These are phyloP conservation scores for Boletus speciosus DNA, from an alignment of 768 basidiomycete genomes.

Conservation along the genomic window DNA sequence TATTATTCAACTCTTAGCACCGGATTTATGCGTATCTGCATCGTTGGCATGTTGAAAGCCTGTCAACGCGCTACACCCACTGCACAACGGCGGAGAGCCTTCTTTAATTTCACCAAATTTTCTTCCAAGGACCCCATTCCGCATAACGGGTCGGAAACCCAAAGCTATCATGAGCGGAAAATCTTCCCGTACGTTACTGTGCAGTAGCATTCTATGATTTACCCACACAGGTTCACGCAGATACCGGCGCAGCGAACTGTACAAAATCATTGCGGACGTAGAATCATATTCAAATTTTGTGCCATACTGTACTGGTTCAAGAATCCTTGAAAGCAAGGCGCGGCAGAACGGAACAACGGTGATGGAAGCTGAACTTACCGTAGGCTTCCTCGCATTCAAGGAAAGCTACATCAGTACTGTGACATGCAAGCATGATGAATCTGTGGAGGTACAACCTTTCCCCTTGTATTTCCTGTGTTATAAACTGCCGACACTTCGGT, in stretches of 20 bases:
- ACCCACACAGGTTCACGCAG: conserved; percentile 38
- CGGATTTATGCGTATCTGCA: not conserved
- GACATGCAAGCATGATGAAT: conserved; percentile 71
- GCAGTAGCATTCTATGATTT: conserved; percentile 4
- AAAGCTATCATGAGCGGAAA: conserved; percentile 79
- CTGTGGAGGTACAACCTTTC: conserved; percentile 55
- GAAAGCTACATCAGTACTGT: conserved; percentile 89
- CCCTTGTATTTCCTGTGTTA: conserved; percentile 1
- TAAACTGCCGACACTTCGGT: conserved; percentile 8
- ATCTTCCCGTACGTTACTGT: conserved; percentile 74
- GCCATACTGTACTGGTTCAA: conserved; percentile 81
- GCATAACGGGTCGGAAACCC: conserved; percentile 35
- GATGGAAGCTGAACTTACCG: conserved; percentile 82
- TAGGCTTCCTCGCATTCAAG: conserved; percentile 82
- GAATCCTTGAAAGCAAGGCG: conserved; percentile 44
- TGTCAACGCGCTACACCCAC: conserved; percentile 6
- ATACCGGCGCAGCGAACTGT: conserved; percentile 75
- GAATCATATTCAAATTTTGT: conserved; percentile 82
- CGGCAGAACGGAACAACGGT: conserved; percentile 36
- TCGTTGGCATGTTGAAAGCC: conserved; percentile 18
- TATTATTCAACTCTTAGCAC: not conserved
- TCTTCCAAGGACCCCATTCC: conserved; percentile 42
- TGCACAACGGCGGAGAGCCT: conserved; percentile 24
- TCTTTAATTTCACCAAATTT: conserved; percentile 53
- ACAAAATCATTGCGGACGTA: conserved; percentile 84